Evolutionary conservation across 176 grass and related monocot species (phyloP).

Genomic region (Triticum monococcum): DNA sequence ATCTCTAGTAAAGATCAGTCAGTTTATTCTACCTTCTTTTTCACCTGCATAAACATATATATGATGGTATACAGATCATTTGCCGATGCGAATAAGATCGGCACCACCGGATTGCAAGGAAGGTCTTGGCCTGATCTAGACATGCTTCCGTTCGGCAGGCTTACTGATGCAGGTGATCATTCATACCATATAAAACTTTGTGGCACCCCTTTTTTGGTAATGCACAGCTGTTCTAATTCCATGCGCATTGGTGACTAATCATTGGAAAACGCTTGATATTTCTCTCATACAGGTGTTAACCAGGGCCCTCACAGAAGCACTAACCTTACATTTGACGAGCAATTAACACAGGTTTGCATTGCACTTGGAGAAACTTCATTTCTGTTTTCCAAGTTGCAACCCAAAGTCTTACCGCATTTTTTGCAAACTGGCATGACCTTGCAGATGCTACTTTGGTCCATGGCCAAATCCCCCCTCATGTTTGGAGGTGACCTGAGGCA

Average conservation of each 20-base stretch:
- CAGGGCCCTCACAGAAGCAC: constrained; percentile 68
- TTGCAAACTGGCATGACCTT: constrained; percentile 11
- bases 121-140: constrained; percentile 94
- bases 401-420: neutral
- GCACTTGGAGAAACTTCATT: neutral
- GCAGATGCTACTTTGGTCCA: constrained; percentile 94
- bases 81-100: constrained; percentile 63
- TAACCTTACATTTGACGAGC: constrained; percentile 73
- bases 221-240: neutral
- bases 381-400: constrained; percentile 6
- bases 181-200: neutral
- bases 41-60: neutral
- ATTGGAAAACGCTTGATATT: neutral
- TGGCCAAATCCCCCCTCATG: constrained; percentile 85
- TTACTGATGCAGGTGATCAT: constrained; percentile 70
- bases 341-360: constrained; percentile 72
- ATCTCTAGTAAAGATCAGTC: neutral
- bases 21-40: neutral
- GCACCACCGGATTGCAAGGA: constrained; percentile 60
- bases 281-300: constrained; percentile 40
- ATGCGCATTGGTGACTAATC: neutral
- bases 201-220: neutral
- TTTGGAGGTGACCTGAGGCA: constrained; percentile 90
- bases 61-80: constrained; percentile 52
- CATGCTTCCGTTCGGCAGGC: constrained; percentile 93